Conservation (phyloP, 495 filamentous ascomycete genomes). For the Penicillium goetzii region DNA sequence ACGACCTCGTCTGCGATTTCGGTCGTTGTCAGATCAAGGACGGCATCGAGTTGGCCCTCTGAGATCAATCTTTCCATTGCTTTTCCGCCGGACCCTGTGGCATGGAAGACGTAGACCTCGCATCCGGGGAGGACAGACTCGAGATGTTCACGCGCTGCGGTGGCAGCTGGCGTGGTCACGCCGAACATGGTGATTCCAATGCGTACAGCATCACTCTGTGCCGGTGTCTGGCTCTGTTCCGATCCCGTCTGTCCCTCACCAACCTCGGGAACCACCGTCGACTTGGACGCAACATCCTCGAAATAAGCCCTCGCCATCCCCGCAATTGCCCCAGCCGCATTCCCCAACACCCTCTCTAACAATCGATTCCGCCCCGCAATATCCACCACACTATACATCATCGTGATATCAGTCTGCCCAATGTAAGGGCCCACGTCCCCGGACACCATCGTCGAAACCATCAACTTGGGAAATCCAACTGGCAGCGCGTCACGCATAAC, state of each 20-base stretch:
- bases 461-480: constrained; percentile 68
- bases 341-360: constrained; percentile 57
- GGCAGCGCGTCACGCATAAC: constrained; percentile 63
- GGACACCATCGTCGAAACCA: constrained; percentile 69
- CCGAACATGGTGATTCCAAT: constrained; percentile 76
- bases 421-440: constrained; percentile 62
- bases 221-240: background rate
- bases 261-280: background rate
- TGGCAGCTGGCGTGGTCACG: constrained; percentile 67
- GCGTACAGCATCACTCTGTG: constrained; percentile 15
- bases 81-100: constrained; percentile 66
- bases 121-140: constrained; percentile 36
- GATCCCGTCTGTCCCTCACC: no score
- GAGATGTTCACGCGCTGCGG: constrained; percentile 49
- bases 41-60: constrained; percentile 58
- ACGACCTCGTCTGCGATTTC: constrained; percentile 66
- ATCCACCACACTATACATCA: constrained; percentile 73
- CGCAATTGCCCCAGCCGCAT: constrained; percentile 61
- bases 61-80: constrained; percentile 67
- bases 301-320: constrained; percentile 50
- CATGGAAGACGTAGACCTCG: constrained; percentile 70
- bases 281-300: background rate
- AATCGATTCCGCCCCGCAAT: constrained; percentile 66
- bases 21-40: constrained; percentile 71
- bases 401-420: constrained; percentile 66